Percentiles rank a stretch among this genome's conserved stretches.
Evolutionary conservation across 2,329 filamentous ascomycete species (phyloP).

Genomic region (Coniochaeta hoffmannii): DNA sequence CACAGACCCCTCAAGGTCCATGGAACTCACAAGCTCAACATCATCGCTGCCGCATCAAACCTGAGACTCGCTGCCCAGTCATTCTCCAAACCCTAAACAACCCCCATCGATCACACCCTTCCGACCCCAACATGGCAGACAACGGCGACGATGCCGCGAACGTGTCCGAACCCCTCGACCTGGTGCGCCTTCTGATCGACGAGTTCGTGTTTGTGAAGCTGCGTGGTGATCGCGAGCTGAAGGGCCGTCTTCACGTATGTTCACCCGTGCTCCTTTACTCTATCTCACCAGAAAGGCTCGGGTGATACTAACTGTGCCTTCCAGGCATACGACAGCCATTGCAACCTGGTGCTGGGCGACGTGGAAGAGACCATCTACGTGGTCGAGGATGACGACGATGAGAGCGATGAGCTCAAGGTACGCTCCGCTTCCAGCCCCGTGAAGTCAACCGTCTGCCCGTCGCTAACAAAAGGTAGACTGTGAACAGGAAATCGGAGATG

Average conservation of each 20-base stretch:
- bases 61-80: neutral
- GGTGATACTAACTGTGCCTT: neutral
- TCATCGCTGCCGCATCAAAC: neutral
- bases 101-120: constrained; percentile 11
- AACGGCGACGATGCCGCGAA: constrained; percentile 64
- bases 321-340: constrained; percentile 97
- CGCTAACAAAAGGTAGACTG: constrained; percentile 50
- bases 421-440: neutral
- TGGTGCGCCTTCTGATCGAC: constrained; percentile 89
- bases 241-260: constrained; percentile 86
- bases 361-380: constrained; percentile 97
- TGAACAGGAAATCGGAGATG: constrained; percentile 98
- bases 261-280: constrained; percentile 13
- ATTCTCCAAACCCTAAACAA: neutral
- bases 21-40: neutral
- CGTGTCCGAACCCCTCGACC: constrained; percentile 86
- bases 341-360: constrained; percentile 91
- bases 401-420: constrained; percentile 70
- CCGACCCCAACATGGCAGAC: constrained; percentile 74
- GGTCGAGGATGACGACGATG: constrained; percentile 79
- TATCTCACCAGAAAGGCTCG: constrained; percentile 5
- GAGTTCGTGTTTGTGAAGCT: constrained; percentile 97
- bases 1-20: neutral
- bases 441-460: neutral
- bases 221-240: constrained; percentile 88